Evolutionary conservation across 805 yeast genomes (phyloP).

Genomic region (Candida vaughaniae): DNA sequence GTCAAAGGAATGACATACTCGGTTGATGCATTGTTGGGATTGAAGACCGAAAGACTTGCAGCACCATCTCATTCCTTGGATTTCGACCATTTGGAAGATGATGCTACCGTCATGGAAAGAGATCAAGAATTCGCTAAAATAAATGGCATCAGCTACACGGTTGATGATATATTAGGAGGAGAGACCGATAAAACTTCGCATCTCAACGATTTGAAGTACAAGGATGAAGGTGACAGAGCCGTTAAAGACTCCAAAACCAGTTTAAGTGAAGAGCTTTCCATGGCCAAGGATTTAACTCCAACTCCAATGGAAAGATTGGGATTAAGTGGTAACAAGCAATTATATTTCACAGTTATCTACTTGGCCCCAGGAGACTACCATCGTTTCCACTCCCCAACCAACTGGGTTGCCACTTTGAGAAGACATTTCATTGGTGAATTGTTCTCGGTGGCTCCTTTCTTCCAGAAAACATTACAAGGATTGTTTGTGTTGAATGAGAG

Average conservation of each 20-base stretch:
- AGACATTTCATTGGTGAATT: constrained; percentile 96
- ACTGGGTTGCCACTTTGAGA: constrained; percentile 92
- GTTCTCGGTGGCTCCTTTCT: constrained; percentile 94
- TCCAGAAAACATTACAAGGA: constrained; percentile 83
- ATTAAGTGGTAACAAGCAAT: constrained; percentile 45
- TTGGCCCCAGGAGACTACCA: constrained; percentile 99
- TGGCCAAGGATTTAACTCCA: constrained; percentile 42
- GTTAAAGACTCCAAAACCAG: constrained; percentile 27
- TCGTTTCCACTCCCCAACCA: constrained; percentile 91
- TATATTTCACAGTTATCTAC: constrained; percentile 88
- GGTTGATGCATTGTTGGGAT: constrained; percentile 82
- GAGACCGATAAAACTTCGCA: constrained; percentile 35
- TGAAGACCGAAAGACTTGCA: constrained; percentile 45
- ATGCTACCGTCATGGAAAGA: constrained; percentile 45
- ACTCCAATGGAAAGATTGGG: constrained; percentile 30
- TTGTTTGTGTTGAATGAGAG: constrained; percentile 91
- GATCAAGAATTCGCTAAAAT: constrained; percentile 75
- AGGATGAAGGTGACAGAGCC: constrained; percentile 70
- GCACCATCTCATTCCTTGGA: constrained; percentile 54
- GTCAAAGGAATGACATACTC: constrained; percentile 96
- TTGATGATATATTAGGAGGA: constrained; percentile 71
- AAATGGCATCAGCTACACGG: constrained; percentile 70
- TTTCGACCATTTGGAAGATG: constrained; percentile 41
- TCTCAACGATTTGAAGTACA: constrained; percentile 47
- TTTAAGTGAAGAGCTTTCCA: constrained; percentile 34